Base-by-base conservation (phyloP, 179 eudicot species). In the Amaranthus tricolor region DNA sequence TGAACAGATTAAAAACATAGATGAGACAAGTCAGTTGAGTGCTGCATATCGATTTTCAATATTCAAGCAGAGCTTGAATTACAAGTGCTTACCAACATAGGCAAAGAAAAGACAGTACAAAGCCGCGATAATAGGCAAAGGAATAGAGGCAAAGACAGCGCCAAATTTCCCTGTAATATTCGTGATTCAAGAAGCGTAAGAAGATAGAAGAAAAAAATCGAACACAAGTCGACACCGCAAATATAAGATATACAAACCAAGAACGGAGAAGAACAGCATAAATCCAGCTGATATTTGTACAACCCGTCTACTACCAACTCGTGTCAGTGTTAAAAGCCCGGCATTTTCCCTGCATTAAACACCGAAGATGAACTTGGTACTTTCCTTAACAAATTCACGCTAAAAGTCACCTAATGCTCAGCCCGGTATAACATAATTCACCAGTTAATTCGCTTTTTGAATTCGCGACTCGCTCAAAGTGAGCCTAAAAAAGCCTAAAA, bases 281-380 rank as follows among this genome's bases (percentile, higher is more conserved):
- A 93, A 91, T 48, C 82, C 96, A 66, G 98, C 96, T 78, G 98
- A 91, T 77, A 93, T 91, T 83, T 93, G 94, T 62, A 93, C 92
- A 21, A 91, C 96, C 69, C 98, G 87, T 84, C 98, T 83, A 75
- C 96, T 93, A 67, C 96, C 98, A 62, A 93, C 91, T 53, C 98
- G 94, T 14, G 96, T 93, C 79, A 88, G 77, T 48, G 88, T 86
- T 62, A 91, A 72, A 62, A 93, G 92, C 58, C 98, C 98, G 52
- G 91, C 94, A 84, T 93, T 93, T 76, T 93, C 98, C 14, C 98
- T 93, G 89, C 84, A 84, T 43, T 14, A 20, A 69, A 17, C 67
- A 54, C 21, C 56, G 24, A 47, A 74, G 78, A 65, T 31, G 40
- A 31, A 43, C 12, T 60, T 4, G 44, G 40, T 31, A 31, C 9